Evolutionary conservation across 352 stramenopile species (phyloP), one percentile per base, ranked within the genome.

Genomic region (Phytophthora fragariae): DNA sequence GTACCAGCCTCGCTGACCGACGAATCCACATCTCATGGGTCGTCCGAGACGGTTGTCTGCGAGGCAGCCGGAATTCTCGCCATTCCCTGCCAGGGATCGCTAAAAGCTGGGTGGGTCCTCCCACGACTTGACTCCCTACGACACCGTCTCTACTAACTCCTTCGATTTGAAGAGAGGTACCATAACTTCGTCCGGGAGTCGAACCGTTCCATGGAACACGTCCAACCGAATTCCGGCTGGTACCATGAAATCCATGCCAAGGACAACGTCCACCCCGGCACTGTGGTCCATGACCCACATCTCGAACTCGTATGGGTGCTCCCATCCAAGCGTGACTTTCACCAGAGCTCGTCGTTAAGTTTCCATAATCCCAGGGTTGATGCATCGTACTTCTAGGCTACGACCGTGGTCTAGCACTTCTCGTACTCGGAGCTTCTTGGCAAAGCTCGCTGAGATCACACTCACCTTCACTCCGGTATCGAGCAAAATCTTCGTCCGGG

Each of bases 281-380:
- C 24, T 29, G 24, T 29, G 24, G 24, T 47, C n/a, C 62, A 70
- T 70, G 3, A 70, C 6, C 44, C 62, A 63, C 2, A 70, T 2
- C 4, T 70, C 54, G n/a, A 63, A 70, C 44, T 31, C 62, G 14
- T 63, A 70, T 0, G 57, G 53, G 1, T 2, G 11, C 12, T 53
- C n/a, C 27, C 62, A 54, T 19, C 62, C 55, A 4, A 70, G 54
- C 1, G 62, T 70, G 12, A 62, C 53, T 12, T 63, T 70, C 0
- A 63, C 54, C 0, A n/a, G n/a, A 1, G 31, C 62, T 29, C 62
- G 41, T 0, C 44, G 39, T 21, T 10, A 19, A 2, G 62, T 69
- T 3, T 24, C 6, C 19, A 11, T n/a, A 14, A 50, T 62, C 14
- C 44, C 55, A 53, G 35, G 5, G 2, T 17, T 62, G 9, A 70